phyloP scores from a whole-genome alignment of 1,284 basidiomycete genomes.

The Mycosarcoma mackinlayi region DNA sequence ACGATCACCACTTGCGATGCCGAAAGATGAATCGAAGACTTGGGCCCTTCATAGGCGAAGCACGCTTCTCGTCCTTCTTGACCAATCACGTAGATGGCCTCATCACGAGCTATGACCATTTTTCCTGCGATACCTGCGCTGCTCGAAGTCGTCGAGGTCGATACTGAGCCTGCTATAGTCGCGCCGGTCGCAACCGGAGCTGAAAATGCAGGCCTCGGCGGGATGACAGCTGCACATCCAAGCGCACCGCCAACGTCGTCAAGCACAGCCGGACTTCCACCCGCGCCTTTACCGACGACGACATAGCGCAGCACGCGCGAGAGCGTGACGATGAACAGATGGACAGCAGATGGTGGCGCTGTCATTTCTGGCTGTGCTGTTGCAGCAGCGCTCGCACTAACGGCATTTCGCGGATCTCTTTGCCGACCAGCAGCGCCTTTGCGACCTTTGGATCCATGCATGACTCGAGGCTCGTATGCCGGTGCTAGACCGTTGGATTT shows the following conservation, averaged over 20 bases:
- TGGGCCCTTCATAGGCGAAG: constrained; percentile 74
- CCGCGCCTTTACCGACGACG: constrained; percentile 79
- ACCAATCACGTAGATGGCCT: constrained; percentile 89
- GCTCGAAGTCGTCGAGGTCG: not conserved
- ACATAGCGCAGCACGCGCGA: constrained; percentile 82
- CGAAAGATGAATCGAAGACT: constrained; percentile 52
- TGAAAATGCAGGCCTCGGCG: constrained; percentile 10
- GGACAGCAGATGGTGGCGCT: constrained; percentile 69
- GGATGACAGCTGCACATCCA: constrained; percentile 76
- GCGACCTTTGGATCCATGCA: constrained; percentile 40
- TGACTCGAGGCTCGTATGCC: constrained; percentile 32
- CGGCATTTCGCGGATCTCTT: constrained; percentile 21
- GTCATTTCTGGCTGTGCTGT: constrained; percentile 9
- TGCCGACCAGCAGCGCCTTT: constrained; percentile 32
- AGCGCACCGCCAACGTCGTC: constrained; percentile 87
- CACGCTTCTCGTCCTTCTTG: constrained; percentile 85
- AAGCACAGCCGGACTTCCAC: constrained; percentile 75
- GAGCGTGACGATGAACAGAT: constrained; percentile 88
- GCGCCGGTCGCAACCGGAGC: not conserved
- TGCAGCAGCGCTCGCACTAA: not conserved
- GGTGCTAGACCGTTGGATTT: constrained; percentile 3
- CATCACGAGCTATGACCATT: constrained; percentile 88
- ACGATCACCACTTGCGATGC: constrained; percentile 75
- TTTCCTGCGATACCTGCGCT: constrained; percentile 73
- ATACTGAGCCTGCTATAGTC: not conserved